Base-by-base conservation (phyloP, 2,329 filamentous ascomycete genomes). In the Phialophora chinensis region DNA sequence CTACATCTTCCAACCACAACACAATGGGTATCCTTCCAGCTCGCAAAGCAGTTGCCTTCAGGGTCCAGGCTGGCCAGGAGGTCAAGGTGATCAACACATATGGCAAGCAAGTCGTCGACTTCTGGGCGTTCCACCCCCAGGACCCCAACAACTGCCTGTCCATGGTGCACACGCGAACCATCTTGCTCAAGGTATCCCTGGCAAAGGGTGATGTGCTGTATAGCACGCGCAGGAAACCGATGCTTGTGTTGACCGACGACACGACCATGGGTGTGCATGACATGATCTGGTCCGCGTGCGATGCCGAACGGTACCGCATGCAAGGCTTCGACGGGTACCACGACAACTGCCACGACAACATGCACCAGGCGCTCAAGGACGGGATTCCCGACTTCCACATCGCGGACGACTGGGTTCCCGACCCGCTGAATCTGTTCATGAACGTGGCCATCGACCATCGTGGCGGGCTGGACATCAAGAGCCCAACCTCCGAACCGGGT, bases 21-120 rank as follows among this genome's bases (percentile, higher is more conserved):
- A 38, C 25, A 7, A 66, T 66, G 64, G 59, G 23, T 14, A 65
- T 77, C 66, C 74, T 83, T 42, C 80, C 79, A 58, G 81, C 82
- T 27, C 79, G 82, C 57, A 78, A 77, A 65, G 79, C 74, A 2
- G 77, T 78, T 27, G 80, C 80, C 63, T 75, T 81, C 38, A 53
- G 73, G n/a, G 72, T 83, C 58, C 70, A 70, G 31, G 65, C 71
- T 4, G 75, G 76, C 47, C 80, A 83, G 66, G 76, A 74, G 50
- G 74, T 83, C 69, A 82, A 79, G 65, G 76, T 84, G 61, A 78
- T 76, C 71, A 84, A 84, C 72, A 82, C 81, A 0, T 72, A 79
- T 65, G 82, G 82, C 56, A 80, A 81, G 62, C 82, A 84, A 73
- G 82, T 84, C 23, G 75, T 84, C 49, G 82, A 84, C 69, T 82